phyloP scores from a whole-genome alignment of 768 basidiomycete genomes.

The Tricholoma sp. region DNA sequence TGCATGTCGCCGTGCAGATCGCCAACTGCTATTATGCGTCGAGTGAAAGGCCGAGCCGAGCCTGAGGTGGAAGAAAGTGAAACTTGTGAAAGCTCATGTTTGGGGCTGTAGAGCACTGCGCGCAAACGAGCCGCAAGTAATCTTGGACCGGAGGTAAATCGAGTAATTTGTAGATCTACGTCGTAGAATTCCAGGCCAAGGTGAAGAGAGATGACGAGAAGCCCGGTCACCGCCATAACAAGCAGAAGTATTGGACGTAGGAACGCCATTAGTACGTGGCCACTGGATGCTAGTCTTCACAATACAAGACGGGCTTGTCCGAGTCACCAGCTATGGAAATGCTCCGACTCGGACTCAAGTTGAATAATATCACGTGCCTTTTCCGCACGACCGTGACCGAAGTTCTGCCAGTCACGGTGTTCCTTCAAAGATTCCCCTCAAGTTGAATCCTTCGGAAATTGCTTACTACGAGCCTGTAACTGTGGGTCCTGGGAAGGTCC shows the following conservation, averaged over 20 bases:
- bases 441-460: too few relatives aligned
- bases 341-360: too few relatives aligned
- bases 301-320: background rate
- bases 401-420: too few relatives aligned
- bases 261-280: background rate
- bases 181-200: background rate
- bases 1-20: slow-evolving; percentile 88
- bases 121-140: background rate
- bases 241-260: background rate
- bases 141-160: background rate
- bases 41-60: slow-evolving; percentile 26
- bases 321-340: background rate
- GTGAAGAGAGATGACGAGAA: background rate
- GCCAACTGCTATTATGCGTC: slow-evolving; percentile 81
- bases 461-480: too few relatives aligned
- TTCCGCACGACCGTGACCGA: too few relatives aligned
- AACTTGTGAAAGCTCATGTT: too few relatives aligned
- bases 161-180: background rate
- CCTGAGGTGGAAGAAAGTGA: background rate
- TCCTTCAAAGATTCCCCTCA: too few relatives aligned
- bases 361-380: too few relatives aligned
- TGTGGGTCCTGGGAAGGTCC: too few relatives aligned
- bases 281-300: too few relatives aligned
- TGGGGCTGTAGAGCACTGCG: background rate
- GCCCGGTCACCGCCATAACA: background rate